Evolutionary conservation across 257 asterid species (phyloP).

Genomic region (Eustoma russellianum): DNA sequence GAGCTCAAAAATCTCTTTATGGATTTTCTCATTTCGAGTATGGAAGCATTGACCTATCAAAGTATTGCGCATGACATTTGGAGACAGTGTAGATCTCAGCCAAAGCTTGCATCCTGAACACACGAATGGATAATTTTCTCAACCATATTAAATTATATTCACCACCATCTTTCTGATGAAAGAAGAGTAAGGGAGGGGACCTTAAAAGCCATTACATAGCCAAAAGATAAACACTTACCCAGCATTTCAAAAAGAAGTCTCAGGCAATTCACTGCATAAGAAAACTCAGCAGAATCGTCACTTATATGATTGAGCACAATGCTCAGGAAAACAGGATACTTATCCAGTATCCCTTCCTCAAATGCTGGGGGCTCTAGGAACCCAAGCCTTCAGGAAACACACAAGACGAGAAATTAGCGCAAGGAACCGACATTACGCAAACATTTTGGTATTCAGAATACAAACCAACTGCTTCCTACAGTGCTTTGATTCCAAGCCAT

Average conservation of each 20-base stretch:
- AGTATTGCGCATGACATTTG: constrained; percentile 94
- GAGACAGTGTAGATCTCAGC: constrained; percentile 89
- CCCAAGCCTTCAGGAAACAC: constrained; percentile 66
- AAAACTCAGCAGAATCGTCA: constrained; percentile 84
- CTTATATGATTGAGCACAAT: constrained; percentile 89
- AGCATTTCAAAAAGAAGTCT: constrained; percentile 88
- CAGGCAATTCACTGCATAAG: constrained; percentile 88
- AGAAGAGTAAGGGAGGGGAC: neutral
- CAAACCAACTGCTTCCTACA: constrained; percentile 69
- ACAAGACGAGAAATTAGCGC: constrained; percentile 22
- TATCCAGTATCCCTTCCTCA: constrained; percentile 96
- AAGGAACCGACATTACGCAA: constrained; percentile 10
- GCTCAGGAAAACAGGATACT: constrained; percentile 87
- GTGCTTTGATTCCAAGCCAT: constrained; percentile 98
- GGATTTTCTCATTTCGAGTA: constrained; percentile 94
- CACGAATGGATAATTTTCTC: constrained; percentile 6
- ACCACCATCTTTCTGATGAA: neutral
- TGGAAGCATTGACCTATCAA: constrained; percentile 98
- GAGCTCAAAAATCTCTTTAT: constrained; percentile 97
- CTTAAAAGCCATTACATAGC: neutral
- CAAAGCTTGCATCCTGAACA: constrained; percentile 84
- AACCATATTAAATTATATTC: neutral
- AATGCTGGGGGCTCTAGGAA: constrained; percentile 90
- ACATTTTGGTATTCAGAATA: constrained; percentile 19
- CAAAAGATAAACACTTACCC: constrained; percentile 38